These are phyloP conservation scores for Malus sieversii DNA, from an alignment of 306 rosid species.

Conservation along the genomic window DNA sequence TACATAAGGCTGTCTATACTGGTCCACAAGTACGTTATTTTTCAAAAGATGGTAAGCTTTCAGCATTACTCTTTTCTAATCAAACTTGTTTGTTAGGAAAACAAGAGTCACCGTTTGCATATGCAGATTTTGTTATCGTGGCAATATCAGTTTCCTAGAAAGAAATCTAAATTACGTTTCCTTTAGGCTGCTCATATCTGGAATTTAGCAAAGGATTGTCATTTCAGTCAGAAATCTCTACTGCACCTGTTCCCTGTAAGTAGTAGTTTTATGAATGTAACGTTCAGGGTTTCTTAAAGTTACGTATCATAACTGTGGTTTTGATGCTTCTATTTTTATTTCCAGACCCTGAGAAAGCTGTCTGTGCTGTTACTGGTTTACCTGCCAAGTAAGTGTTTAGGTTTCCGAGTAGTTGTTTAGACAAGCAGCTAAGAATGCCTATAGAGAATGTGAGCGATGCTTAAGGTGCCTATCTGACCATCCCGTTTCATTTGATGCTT, in stretches of 20 bases:
- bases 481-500: constrained; percentile 17
- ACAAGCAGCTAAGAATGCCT: no score
- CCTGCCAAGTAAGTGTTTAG: constrained; percentile 78
- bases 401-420: not conserved
- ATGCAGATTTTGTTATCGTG: not conserved
- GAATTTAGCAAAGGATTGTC: no score
- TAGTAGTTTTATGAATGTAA: no score
- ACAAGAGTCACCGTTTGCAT: not conserved
- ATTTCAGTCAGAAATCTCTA: constrained; percentile 62
- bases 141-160: no score
- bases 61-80: not conserved
- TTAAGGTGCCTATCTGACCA: not conserved
- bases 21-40: constrained; percentile 71
- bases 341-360: constrained; percentile 80
- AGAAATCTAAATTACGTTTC: no score
- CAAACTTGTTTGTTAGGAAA: not conserved
- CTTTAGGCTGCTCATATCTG: no score
- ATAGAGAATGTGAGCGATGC: not conserved
- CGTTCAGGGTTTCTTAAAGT: not conserved
- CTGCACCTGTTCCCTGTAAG: constrained; percentile 49
- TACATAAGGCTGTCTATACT: constrained; percentile 69
- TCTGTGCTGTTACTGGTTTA: constrained; percentile 78
- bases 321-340: constrained; percentile 17
- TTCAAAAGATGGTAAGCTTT: constrained; percentile 56
- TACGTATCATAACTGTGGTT: constrained; percentile 1